These are phyloP conservation scores for Leucocoprinus sp. DNA, from an alignment of 768 basidiomycete genomes.

Conservation along the genomic window DNA sequence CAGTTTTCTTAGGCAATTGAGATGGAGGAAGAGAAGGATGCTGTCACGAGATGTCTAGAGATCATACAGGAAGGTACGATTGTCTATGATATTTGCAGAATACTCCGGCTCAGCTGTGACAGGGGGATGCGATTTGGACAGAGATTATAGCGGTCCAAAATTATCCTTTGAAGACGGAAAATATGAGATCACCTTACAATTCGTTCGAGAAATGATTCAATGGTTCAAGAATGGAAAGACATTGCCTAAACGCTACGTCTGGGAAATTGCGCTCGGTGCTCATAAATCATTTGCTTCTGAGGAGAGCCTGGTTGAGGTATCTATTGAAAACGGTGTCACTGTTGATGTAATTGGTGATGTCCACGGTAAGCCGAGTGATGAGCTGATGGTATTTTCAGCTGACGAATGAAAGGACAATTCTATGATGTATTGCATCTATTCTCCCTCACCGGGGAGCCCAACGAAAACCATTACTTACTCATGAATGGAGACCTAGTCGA, in stretches of 20 bases:
- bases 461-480: slow-evolving; percentile 73
- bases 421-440: slow-evolving; percentile 89
- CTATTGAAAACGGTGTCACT: slow-evolving; percentile 67
- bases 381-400: not conserved
- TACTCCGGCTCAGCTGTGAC: not conserved
- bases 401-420: slow-evolving; percentile 64
- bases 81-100: not conserved
- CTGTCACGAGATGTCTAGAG: slow-evolving; percentile 66
- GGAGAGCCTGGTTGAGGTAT: slow-evolving; percentile 72
- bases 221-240: slow-evolving; percentile 95
- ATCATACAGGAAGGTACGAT: slow-evolving; percentile 69
- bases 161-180: slow-evolving; percentile 55
- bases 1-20: slow-evolving; percentile 66
- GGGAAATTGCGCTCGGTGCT: slow-evolving; percentile 93
- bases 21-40: slow-evolving; percentile 78
- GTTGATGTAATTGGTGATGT: slow-evolving; percentile 96
- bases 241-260: slow-evolving; percentile 82
- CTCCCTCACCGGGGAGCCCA: slow-evolving; percentile 79
- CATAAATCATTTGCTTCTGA: slow-evolving; percentile 68
- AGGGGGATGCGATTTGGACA: slow-evolving; percentile 79
- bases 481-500: slow-evolving; percentile 98
- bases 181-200: slow-evolving; percentile 67
- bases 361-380: slow-evolving; percentile 50
- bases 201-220: slow-evolving; percentile 78
- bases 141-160: slow-evolving; percentile 65